Base-by-base conservation (phyloP, 2,329 filamentous ascomycete species). In the Neofusicoccum cordaticola region DNA sequence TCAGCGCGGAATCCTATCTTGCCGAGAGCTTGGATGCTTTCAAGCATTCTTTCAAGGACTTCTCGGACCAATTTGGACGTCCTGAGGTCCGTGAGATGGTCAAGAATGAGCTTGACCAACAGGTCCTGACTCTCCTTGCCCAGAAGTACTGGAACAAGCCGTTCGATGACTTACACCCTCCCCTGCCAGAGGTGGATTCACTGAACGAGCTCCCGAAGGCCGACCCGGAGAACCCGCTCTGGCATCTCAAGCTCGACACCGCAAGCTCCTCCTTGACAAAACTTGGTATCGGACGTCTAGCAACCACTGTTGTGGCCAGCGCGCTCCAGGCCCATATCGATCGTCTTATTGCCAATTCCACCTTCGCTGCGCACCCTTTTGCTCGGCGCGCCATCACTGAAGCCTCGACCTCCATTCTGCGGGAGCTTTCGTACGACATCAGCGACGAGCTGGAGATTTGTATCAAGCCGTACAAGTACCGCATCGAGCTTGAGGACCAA, bases 371-470 rank as follows among this genome's bases (percentile, higher is more conserved):
- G 50, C 95, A 99, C 72, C 95, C 96, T 0, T 97, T 95, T 71
- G 95, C 95, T 9, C 89, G 92, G 41, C 88, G 95, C 76, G 91
- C 92, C n/a, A 98, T 99, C 69, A 90, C 88, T 53, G 93, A 97
- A 70, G 93, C 95, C 0, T 92, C 93, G 1, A 90, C 92, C 0
- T 90, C 88, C 31, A 98, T 99, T 62, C 81, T 99, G 12, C 95
- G 95, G 69, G 95, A 99, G 72, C 85, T 94, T 13, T 97, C 96
- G 68, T 98, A 97, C 79, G 95, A 94, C 78, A 99, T 96, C 1
- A 95, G 91, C 68, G 96, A 99, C 72, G 95, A 98, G 78, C 91
- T 99, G 0, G 95, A 99, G 77, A 98, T 98, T 74, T 99, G 94
- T 75, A 96, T 99, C 79, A 99, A 99, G 78, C 95, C 96, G 0